These are phyloP conservation scores for Stagonosporopsis tanaceti DNA, from an alignment of 2,329 filamentous ascomycete genomes.

Conservation along the genomic window DNA sequence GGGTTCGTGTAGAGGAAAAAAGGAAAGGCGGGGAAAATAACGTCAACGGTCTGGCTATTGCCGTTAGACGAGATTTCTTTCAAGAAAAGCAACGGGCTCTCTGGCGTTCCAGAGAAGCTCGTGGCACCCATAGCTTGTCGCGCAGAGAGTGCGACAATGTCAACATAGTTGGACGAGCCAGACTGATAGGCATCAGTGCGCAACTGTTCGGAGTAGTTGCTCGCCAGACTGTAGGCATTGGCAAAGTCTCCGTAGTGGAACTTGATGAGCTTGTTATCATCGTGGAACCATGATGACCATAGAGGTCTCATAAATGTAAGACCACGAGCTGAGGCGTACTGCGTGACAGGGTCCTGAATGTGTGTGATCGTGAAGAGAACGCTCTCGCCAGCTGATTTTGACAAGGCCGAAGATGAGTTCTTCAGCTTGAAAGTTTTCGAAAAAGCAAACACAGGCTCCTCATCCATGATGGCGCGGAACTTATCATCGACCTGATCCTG, in stretches of 20 bases:
- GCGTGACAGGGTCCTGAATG: slow-evolving; percentile 79
- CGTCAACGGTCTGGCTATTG: slow-evolving; percentile 85
- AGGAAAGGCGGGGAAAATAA: slow-evolving; percentile 85
- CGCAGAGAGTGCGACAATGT: slow-evolving; percentile 79
- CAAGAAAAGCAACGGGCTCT: slow-evolving; percentile 77
- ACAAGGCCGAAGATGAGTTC: slow-evolving; percentile 9
- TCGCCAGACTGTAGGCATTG: slow-evolving; percentile 68
- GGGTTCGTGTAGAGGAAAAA: slow-evolving; percentile 90
- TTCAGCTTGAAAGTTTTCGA: slow-evolving; percentile 48
- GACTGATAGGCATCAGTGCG: slow-evolving; percentile 75
- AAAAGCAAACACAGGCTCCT: slow-evolving; percentile 85
- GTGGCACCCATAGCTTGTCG: slow-evolving; percentile 83
- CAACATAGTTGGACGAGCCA: slow-evolving; percentile 76
- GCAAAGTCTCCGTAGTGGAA: slow-evolving; percentile 81
- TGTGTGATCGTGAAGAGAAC: slow-evolving; percentile 79
- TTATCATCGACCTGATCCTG: slow-evolving; percentile 71
- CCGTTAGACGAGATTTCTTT: slow-evolving; percentile 89
- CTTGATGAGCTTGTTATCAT: slow-evolving; percentile 68
- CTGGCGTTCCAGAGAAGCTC: slow-evolving; percentile 74
- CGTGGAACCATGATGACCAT: slow-evolving; percentile 78
- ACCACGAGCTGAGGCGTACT: slow-evolving; percentile 79
- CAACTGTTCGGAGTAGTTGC: slow-evolving; percentile 77
- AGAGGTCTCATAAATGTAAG: slow-evolving; percentile 80
- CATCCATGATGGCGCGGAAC: slow-evolving; percentile 76
- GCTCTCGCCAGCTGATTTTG: slow-evolving; percentile 47